phyloP scores from a whole-genome alignment of 805 yeast species.

The Ogataea kodamae region DNA sequence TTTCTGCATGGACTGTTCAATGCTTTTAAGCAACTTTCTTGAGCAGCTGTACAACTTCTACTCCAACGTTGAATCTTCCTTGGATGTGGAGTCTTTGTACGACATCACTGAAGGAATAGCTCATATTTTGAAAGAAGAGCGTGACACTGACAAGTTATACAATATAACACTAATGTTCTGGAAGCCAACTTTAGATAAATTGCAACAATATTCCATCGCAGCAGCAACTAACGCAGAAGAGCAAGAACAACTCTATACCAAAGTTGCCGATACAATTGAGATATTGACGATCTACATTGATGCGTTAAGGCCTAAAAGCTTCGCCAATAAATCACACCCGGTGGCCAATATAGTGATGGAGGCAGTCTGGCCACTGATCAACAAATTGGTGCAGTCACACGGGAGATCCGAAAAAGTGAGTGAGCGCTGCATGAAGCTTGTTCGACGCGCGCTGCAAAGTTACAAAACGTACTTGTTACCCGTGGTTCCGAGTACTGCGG shows the following conservation, averaged over 20 bases:
- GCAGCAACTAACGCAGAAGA: constrained; percentile 14
- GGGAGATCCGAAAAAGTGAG: constrained; percentile 63
- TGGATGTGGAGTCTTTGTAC: constrained; percentile 66
- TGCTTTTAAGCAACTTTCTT: constrained; percentile 57
- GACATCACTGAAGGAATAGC: constrained; percentile 90
- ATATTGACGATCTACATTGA: constrained; percentile 58
- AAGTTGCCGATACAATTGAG: constrained; percentile 73
- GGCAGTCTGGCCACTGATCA: constrained; percentile 55
- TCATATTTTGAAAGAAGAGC: constrained; percentile 66
- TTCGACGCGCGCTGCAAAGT: constrained; percentile 62
- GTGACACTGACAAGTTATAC: constrained; percentile 45
- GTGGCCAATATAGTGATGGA: constrained; percentile 51
- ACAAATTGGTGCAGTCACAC: constrained; percentile 45
- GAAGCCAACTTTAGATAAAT: constrained; percentile 55
- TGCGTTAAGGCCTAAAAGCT: constrained; percentile 47
- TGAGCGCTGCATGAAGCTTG: constrained; percentile 68
- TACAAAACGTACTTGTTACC: constrained; percentile 55
- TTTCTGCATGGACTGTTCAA: constrained; percentile 88
- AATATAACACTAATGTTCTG: constrained; percentile 60
- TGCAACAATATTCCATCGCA: constrained; percentile 27
- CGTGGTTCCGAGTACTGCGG: constrained; percentile 61
- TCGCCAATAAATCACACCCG: constrained; percentile 41
- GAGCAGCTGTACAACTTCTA: constrained; percentile 77
- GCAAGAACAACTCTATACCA: constrained; percentile 37
- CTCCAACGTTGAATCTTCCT: constrained; percentile 45